A percentile compares a stretch with the other conserved stretches of the same genome.
Evolutionary conservation across 176 grass and related monocot species (phyloP).

Genomic region (Bothriochloa decipiens): DNA sequence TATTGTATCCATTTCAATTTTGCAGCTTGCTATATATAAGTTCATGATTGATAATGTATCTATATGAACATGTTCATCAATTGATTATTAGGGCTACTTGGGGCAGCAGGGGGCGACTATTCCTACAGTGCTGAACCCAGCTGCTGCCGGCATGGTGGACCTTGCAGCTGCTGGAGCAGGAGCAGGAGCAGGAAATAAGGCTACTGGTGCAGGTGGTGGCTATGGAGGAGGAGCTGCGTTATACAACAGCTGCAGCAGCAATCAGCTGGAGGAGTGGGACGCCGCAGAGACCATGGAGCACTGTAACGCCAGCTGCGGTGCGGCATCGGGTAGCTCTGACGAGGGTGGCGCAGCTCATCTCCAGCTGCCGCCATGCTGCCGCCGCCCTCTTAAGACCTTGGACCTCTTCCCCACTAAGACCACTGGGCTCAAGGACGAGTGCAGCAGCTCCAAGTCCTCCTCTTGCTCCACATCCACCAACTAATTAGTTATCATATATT

Average conservation of each 20-base stretch:
- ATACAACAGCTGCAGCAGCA: constrained; percentile 34
- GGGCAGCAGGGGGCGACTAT: background rate
- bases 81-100: background rate
- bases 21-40: background rate
- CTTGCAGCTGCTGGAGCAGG: background rate
- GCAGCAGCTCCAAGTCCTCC: constrained; percentile 89
- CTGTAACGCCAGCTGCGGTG: constrained; percentile 8
- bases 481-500: constrained; percentile 16
- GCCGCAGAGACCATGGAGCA: constrained; percentile 40
- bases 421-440: constrained; percentile 81
- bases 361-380: constrained; percentile 60
- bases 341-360: background rate
- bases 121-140: background rate
- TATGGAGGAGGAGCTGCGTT: constrained; percentile 24
- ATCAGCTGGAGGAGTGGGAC: constrained; percentile 47
- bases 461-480: constrained; percentile 96
- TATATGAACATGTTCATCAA: background rate
- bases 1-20: too few species aligned
- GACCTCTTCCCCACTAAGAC: constrained; percentile 88
- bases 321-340: constrained; percentile 34
- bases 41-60: background rate
- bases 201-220: background rate
- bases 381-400: constrained; percentile 71
- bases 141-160: constrained; percentile 1
- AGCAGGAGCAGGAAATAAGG: constrained; percentile 27